Evolutionary conservation across 2,329 filamentous ascomycete genomes (phyloP), one percentile per base, ranked within the genome.

Genomic region (Fusarium humuli): DNA sequence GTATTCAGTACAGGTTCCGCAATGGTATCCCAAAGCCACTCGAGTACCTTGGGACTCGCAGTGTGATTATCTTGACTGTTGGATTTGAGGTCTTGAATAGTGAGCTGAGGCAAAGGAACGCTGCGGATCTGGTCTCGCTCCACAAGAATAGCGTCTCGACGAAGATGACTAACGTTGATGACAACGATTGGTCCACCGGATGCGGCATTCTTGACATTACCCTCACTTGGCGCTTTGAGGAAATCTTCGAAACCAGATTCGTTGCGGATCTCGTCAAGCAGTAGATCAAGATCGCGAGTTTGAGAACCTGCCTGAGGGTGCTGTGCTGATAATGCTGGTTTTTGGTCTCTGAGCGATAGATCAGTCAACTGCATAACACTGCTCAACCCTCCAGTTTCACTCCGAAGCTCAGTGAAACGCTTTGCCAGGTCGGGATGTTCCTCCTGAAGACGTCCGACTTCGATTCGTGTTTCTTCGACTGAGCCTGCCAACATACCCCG

Each of bases 131-230:
- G 30, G 1, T 46, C 7, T 2, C 6, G 22, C 7, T 46, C 25
- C 0, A 41, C 34, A 3, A 60, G 12, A n/a, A 41, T 32, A 2
- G 52, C 52, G 18, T 60, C 57, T 3, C 20, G 30, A 5, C 57
- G 57, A 0, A 46, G n/a, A 11, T 46, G 22, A 2, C 41, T 46
- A 0, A 30, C 37, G 13, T 40, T 60, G 10, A 59, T 40, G 0
- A 37, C 22, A 6, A 23, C 11, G 2, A 59, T 23, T 0, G 29
- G n/a, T 0, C 56, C 56, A 2, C 11, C 2, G 0, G 34, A 18
- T 1, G 29, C 40, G 0, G 49, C 49, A 0, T 3, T 6, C 5
- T 10, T 45, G 1, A 59, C 18, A 5, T 7, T 23, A 0, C 1
- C 1, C 2, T 55, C 48, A 3, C 27, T 34, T 3, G 48, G 48